Evolutionary conservation across 371 early-diverging fungal species (phyloP).

Genomic region (Furculomyces boomerangus): DNA sequence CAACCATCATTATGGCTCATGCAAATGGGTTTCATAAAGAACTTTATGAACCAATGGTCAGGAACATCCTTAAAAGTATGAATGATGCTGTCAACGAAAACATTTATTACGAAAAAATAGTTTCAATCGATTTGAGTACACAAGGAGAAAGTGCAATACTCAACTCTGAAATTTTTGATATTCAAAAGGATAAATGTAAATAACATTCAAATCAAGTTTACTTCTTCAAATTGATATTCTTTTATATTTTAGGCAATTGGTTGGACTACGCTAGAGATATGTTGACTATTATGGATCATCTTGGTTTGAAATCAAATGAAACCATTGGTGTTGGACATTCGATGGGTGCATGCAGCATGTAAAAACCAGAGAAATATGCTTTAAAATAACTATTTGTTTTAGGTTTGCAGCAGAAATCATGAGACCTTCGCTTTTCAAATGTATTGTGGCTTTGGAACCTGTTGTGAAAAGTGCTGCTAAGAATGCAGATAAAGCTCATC

Average conservation of each 20-base stretch:
- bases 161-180: not conserved
- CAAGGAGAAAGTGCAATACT: slow-evolving; percentile 2
- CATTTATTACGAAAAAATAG: not conserved
- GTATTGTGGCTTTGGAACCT: slow-evolving; percentile 1
- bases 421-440: not conserved
- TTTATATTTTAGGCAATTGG: not conserved
- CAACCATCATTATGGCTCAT: slow-evolving; percentile 15
- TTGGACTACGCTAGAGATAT: slow-evolving; percentile 1
- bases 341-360: not conserved
- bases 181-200: not conserved
- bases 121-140: not conserved
- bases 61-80: not conserved
- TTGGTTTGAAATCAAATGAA: not conserved
- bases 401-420: slow-evolving; percentile 2
- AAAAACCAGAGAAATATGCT: not conserved
- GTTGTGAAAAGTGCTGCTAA: not conserved
- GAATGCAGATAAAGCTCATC: not conserved
- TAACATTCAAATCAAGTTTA: not conserved
- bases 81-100: not conserved
- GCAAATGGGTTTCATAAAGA: slow-evolving; percentile 26
- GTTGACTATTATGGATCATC: not conserved
- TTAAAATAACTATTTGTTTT: not conserved
- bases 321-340: slow-evolving; percentile 2
- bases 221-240: not conserved
- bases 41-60: slow-evolving; percentile 19